Evolutionary conservation across 306 rosid species (phyloP).

Genomic region (Dryas alaskensis): DNA sequence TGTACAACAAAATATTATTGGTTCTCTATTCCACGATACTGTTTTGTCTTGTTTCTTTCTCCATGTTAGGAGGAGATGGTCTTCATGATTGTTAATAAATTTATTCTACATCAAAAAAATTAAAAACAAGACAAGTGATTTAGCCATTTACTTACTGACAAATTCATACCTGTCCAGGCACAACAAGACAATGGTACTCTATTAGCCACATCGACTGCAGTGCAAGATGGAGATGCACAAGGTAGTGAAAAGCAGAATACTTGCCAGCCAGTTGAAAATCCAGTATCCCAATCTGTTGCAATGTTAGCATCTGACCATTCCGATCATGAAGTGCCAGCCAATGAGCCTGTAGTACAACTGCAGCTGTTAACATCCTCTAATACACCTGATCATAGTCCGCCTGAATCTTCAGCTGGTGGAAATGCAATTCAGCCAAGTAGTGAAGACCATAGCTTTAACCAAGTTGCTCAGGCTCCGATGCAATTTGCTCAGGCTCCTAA

Average conservation of each 20-base stretch:
- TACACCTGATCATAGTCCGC: conserved; percentile 24
- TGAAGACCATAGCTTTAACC: conserved; percentile 17
- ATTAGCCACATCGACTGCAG: conserved; percentile 14
- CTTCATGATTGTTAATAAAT: background rate
- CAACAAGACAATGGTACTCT: conserved; percentile 21
- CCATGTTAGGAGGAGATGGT: background rate
- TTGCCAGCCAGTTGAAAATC: conserved; percentile 15
- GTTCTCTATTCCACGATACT: background rate
- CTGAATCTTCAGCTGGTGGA: conserved; percentile 25
- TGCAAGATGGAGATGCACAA: conserved; percentile 25
- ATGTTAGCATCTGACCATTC: conserved; percentile 4
- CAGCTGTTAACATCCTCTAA: conserved; percentile 29
- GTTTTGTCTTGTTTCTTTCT: background rate
- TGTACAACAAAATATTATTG: background rate
- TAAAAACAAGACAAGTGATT: background rate
- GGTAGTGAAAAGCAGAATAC: conserved; percentile 26
- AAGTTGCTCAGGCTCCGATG: conserved; percentile 20
- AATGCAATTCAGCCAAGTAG: conserved; percentile 24
- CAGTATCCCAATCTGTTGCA: conserved; percentile 25
- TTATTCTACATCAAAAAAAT: background rate
- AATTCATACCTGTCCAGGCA: conserved; percentile 24
- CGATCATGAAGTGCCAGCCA: conserved; percentile 23
- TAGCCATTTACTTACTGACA: background rate
- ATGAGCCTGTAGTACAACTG: conserved; percentile 35
- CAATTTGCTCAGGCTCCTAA: conserved; percentile 27